Base-by-base conservation (phyloP, 2,329 filamentous ascomycete species). In the Talaromyces sp. region DNA sequence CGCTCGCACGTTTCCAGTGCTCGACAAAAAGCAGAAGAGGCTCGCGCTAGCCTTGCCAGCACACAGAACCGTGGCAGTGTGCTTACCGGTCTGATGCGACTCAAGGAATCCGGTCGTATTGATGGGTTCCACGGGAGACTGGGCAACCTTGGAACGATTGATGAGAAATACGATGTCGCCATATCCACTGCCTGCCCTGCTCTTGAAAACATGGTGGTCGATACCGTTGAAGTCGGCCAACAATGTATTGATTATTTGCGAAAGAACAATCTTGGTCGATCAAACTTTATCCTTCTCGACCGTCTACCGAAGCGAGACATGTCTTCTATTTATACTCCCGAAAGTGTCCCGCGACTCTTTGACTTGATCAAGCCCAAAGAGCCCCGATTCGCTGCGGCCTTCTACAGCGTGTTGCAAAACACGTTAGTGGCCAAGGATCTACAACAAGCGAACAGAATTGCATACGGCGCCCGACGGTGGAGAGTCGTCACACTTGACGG, bases 241-340 rank as follows among this genome's bases (percentile, higher is more conserved):
- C 93, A 98, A 73, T 99, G 96, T 75, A 98, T 99, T 65, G 95
- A 98, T 72, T 95, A 99, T 71, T 83, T 99, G 13, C 88, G 95
- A 60, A 99, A 98, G 81, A 99, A 96, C 69, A 97, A 97, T 68
- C 87, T 99, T 3, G 95, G 95, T 13, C 88, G 96, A 69, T 95
- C 93, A 63, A 97, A 97, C 78, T 98, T 99, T 74, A 98, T 99
- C 70, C 91, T 95, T 67, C 83, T 99, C 17, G 92, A 99, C 75
- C 92, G 93, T 72, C 81, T 98, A 55, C 86, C 92, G 27, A 82
- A 84, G 33, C 86, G 91, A 58, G 91, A 96, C 69, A 79, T 98
- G 68, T 88, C 88, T 1, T 79, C 85, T 0, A 93, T 98, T 58
- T 83, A 90, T 62, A 99, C 95, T 0, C 95, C 95, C 0, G 95